These are phyloP conservation scores for Aspergillus cavernicola DNA, from an alignment of 495 filamentous ascomycete genomes.

Conservation along the genomic window DNA sequence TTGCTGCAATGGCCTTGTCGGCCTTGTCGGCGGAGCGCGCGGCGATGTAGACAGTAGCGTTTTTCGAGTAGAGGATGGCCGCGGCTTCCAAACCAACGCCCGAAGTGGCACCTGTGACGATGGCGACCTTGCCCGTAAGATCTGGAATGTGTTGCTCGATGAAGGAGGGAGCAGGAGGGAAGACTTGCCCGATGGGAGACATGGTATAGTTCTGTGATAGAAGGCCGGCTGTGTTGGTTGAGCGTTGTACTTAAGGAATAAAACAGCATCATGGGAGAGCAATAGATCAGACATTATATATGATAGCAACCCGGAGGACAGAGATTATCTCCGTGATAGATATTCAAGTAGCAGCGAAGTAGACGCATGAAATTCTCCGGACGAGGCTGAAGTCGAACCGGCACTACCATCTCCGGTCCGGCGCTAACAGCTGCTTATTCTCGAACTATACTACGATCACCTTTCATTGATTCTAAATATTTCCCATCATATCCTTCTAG, in stretches of 20 bases:
- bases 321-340: too few species aligned
- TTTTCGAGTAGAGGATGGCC: too few species aligned
- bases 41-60: too few species aligned
- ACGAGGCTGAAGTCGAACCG: not conserved
- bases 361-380: not conserved
- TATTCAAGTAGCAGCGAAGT: too few species aligned
- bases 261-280: too few species aligned
- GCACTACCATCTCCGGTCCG: constrained; percentile 1
- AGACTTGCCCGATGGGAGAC: not conserved
- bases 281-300: too few species aligned
- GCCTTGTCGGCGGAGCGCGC: too few species aligned
- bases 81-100: too few species aligned
- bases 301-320: not conserved
- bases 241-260: too few species aligned
- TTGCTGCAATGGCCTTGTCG: constrained; percentile 33
- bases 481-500: too few species aligned
- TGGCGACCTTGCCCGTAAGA: constrained; percentile 46
- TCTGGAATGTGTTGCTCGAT: constrained; percentile 40
- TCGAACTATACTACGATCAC: too few species aligned
- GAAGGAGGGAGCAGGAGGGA: constrained; percentile 3
- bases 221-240: not conserved
- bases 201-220: not conserved
- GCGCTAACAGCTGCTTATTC: not conserved
- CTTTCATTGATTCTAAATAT: too few species aligned
- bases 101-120: constrained; percentile 53